Evolutionary conservation across 306 rosid species (phyloP), one percentile per base, ranked within the genome.

Genomic region (Begonia fuchsioides): DNA sequence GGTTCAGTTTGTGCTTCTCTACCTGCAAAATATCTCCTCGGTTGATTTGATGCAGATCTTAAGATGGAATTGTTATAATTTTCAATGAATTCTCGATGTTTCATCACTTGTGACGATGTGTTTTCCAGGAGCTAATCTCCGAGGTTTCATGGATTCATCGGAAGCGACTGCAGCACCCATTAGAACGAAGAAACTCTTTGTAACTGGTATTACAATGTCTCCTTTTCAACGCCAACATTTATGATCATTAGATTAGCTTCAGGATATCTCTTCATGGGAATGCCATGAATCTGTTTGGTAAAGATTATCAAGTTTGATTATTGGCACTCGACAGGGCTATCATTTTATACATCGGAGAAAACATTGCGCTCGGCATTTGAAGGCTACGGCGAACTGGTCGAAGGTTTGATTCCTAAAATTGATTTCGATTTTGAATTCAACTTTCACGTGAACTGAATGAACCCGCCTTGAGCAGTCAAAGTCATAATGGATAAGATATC

Each of bases 401-500:
- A 81, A 74, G 96, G 95, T 88, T 69, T 8, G 15, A 39, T 38
- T 50, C 0, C 7, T 26, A 0, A 0, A 3, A 26, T 26, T 26
- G 35, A 26, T 26, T 26, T 26, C 35, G 7, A 26, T 26, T 6
- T 26, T 26, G 18, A 50, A 38, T 47, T 18, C 10, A 6, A 13
- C 44, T 15, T 32, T 54, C 12, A 11, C 32, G 12, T 39, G 8
- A 18, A 11, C 2, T 1, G 7, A 18, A 15, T 46, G 35, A 26
- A 3, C 7, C 0, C 8, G 4, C 58, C 32, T 35, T 72, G 43
- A 19, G 58, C 80, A 83, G 95, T 81, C 53, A 88, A 78, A 64
- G 75, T 78, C 56, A 81, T 88, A 47, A 76, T 81, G 73, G 95
- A 88, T 73, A 83, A 83, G 64, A 88, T 88, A 68, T 83, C 96